Evolutionary conservation across 805 yeast species (phyloP), one percentile per base, ranked within the genome.

Genomic region (Lipomyces chichibuensis): DNA sequence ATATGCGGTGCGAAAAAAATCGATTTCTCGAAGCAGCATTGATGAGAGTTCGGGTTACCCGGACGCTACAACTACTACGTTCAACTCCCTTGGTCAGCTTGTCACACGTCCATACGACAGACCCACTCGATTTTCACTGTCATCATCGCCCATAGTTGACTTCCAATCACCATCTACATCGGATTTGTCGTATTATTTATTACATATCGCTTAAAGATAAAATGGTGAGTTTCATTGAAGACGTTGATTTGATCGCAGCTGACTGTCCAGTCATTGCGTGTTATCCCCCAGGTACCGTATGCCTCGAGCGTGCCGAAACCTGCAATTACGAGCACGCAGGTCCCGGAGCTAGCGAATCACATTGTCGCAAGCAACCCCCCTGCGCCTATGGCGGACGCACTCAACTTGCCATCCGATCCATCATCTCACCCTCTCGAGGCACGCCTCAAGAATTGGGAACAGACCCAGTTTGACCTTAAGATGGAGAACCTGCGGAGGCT

Each of bases 361-460:
- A 35, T 68, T 13, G 58, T 57, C 7, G 27, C 55, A 6, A 59
- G 64, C 23, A n/a, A 37, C 14, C 54, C 71, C 13, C 71, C 71
- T 13, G 65, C 56, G 20, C 71, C 71, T 20, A 59, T 64, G 39
- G 35, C 71, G 17, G 63, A 60, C 84, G 89, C 80, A 86, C 83
- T 25, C 78, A 68, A 68, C 29, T 2, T 75, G 85, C 86, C 74
- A 86, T 89, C 77, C 39, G 59, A 75, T 85, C 86, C 73, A 86
- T 89, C 77, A n/a, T 13, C 54, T 11, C 99, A 95, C 78, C 98
- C 98, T 13, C 81, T 95, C 68, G 96, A 95, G 75, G 73, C 84
- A 3, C 85, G 97, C 72, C 78, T 95, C 51, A 78, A 80, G 64
- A 84, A 87, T 74, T 95, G 98, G 98, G 96, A 92, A 29, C 80